Evolutionary conservation across 2,329 filamentous ascomycete species (phyloP), one percentile per base, ranked within the genome.

Genomic region (Fusarium papillatum): DNA sequence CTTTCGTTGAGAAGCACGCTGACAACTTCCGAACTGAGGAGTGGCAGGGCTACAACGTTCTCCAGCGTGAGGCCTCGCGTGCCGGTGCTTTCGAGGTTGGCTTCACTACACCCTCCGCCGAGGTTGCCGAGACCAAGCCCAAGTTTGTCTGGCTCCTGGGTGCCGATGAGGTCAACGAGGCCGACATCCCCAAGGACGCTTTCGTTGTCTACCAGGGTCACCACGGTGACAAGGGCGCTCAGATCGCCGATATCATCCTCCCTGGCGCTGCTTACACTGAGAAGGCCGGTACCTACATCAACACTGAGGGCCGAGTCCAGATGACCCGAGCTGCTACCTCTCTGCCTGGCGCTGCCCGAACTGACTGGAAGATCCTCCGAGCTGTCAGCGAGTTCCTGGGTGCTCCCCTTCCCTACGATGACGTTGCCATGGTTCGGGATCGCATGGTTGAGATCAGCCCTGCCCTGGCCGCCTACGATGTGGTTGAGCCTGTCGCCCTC

Each of bases 301-400:
- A 98, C 91, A 98, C 97, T 0, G 97, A 99, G 86, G 97, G 97
- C 68, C 95, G 97, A 80, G 95, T 97, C 26, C 97, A 99, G 87
- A 94, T 98, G 88, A 97, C 95, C 66, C 94, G 97, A 77, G 93
- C 95, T 60, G 97, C 97, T 36, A 97, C 95, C 43, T 94, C 94
- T 57, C 89, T 98, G 76, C 95, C 95, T 29, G 97, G 97, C 71
- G 97, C 95, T 65, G 92, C 96, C 68, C 92, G 97, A 82, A 96
- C 97, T 75, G 97, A 99, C 87, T 99, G 97, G 97, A 99, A 98
- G 92, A 98, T 99, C 81, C 93, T 99, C 79, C 95, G 97, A 76
- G 97, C 97, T 22, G 92, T 91, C 68, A 97, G 94, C 82, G 97
- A 98, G 86, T 98, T 98, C 87, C 90, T 99, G 19, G 95, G 94